Conservation (phyloP, 2,329 filamentous ascomycete species). For the Alternaria sp. region DNA sequence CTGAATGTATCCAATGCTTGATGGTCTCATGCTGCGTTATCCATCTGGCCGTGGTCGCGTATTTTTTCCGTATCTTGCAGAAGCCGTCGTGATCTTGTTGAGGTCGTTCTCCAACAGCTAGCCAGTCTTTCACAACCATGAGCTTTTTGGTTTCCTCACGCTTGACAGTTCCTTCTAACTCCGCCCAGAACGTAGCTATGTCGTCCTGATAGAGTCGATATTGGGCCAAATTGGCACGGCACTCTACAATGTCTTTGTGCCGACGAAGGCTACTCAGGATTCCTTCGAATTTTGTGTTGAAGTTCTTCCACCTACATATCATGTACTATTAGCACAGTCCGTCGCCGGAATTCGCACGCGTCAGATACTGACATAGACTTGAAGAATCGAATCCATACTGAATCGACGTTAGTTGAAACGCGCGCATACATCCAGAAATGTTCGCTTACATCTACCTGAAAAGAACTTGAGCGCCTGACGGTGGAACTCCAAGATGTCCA, state of each 20-base stretch:
- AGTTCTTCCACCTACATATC: neutral
- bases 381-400: neutral
- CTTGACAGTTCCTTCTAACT: neutral
- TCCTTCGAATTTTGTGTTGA: neutral
- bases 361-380: neutral
- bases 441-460: neutral
- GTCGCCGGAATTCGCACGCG: too few species aligned
- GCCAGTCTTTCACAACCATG: neutral
- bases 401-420: neutral
- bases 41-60: neutral
- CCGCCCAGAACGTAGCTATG: neutral
- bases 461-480: neutral
- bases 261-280: neutral
- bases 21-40: neutral
- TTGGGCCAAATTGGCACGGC: neutral
- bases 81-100: fast-evolving
- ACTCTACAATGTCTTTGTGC: neutral
- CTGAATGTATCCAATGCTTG: neutral
- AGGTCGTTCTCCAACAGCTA: neutral
- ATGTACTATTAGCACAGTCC: too few species aligned
- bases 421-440: too few species aligned
- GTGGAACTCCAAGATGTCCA: neutral
- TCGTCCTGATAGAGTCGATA: neutral
- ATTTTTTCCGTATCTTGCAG: neutral
- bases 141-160: neutral